A percentile compares a stretch with the other conserved stretches of the same genome.
Conservation (phyloP, 2,329 filamentous ascomycete genomes). For the Aureobasidium sp. region DNA sequence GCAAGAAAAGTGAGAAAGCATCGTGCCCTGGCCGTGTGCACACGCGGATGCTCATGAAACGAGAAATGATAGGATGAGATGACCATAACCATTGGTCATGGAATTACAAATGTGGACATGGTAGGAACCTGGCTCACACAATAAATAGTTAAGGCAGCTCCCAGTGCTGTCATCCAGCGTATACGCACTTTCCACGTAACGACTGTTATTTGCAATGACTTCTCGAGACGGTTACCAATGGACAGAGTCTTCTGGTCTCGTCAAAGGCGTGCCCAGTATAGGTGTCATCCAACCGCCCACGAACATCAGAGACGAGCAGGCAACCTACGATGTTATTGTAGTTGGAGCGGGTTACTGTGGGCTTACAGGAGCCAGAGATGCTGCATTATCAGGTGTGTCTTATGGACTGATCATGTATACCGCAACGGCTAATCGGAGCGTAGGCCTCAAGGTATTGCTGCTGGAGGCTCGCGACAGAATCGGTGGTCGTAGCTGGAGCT, state of each 20-base stretch:
- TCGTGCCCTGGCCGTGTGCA: background rate
- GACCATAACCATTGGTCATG: background rate
- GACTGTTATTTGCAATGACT: background rate
- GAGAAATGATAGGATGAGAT: background rate
- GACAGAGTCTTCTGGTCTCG: background rate
- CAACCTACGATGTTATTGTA: conserved; percentile 28
- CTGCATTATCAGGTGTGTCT: conserved; percentile 13
- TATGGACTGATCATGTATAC: background rate
- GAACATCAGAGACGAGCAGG: background rate
- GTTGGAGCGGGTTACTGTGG: conserved; percentile 34
- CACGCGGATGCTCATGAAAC: background rate
- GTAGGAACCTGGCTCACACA: background rate
- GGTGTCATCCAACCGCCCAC: conserved; percentile 2
- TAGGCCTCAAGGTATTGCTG: conserved; percentile 33
- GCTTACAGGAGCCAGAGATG: conserved; percentile 25
- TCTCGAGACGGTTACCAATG: conserved; percentile 8
- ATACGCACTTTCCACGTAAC: background rate
- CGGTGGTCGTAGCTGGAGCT: conserved; percentile 40
- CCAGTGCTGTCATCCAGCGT: background rate
- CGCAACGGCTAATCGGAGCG: background rate
- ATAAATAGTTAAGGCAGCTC: background rate
- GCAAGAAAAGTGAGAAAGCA: conserved; percentile 1
- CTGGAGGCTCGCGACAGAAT: conserved; percentile 42
- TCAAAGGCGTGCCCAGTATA: conserved; percentile 1
- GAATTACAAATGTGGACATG: too few relatives aligned